Evolutionary conservation across 805 yeast genomes (phyloP), one percentile per base, ranked within the genome.

Genomic region (Monosporozyma yasuniensis): DNA sequence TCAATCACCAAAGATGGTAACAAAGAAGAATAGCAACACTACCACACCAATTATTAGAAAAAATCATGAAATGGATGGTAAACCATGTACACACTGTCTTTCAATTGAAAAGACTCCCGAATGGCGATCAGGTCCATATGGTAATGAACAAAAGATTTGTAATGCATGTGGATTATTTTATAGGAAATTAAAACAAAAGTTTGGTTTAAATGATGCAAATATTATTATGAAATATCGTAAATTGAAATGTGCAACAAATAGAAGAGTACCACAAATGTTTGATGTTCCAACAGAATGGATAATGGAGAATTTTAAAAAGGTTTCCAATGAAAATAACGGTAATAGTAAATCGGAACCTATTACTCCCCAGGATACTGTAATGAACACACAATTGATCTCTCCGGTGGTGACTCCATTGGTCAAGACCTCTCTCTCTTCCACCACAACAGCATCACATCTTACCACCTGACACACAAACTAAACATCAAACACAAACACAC

Each of bases 41-140:
- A 32, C 41, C 3, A 19, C 41, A 7, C 41, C 41, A 4, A 22
- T 39, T 14, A 12, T 22, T 12, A 39, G 28, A 22, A 44, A 32
- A 25, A 28, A 28, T 5, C 47, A 44, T 23, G 39, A 28, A 18
- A 44, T 44, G 47, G 47, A 44, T 19, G 47, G 47, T n/a, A 44
- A 44, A n/a, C 47, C 47, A 9, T 44, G 47, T n/a, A 16, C 39
- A 34, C 47, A 44, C n/a, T 44, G 47, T 35, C 10, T 16, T 8
- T 23, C 21, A 21, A 18, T 32, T 11, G 47, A 28, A 21, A 41
- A 39, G 18, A 49, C 51, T 6, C 47, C 47, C 12, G 45, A 49
- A 41, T 49, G 51, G 51, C 27, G 51, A 32, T 28, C 48, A 2
- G 51, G 51, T 12, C 51, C 51, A 3, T 49, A 49, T 35, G 51